These are phyloP conservation scores for Ogataea wickerhamii DNA, from an alignment of 805 yeast species.

Conservation along the genomic window DNA sequence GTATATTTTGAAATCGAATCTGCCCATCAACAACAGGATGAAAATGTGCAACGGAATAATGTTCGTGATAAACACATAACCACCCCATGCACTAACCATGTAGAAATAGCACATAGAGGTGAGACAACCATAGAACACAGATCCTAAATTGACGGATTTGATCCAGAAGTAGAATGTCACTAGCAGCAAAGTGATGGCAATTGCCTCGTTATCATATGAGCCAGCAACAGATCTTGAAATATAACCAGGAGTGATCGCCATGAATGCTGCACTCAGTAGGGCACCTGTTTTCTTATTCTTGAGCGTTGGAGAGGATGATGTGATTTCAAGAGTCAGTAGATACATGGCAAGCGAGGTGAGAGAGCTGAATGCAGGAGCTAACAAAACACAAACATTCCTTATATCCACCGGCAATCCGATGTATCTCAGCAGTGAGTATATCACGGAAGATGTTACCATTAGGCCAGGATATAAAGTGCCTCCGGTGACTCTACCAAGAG, in stretches of 20 bases:
- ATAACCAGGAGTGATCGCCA: slow-evolving; percentile 98
- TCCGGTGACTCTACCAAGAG: slow-evolving; percentile 97
- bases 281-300: slow-evolving; percentile 62
- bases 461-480: slow-evolving; percentile 97
- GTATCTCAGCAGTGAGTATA: slow-evolving; percentile 68
- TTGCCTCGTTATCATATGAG: slow-evolving; percentile 97
- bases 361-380: slow-evolving; percentile 96
- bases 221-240: slow-evolving; percentile 99
- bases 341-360: slow-evolving; percentile 89
- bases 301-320: slow-evolving; percentile 47
- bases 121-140: slow-evolving; percentile 75
- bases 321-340: slow-evolving; percentile 83
- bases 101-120: slow-evolving; percentile 91
- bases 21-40: slow-evolving; percentile 88
- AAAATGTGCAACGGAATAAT: slow-evolving; percentile 94
- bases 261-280: slow-evolving; percentile 84
- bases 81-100: slow-evolving; percentile 99
- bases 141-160: slow-evolving; percentile 87
- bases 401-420: slow-evolving; percentile 85
- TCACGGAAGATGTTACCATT: slow-evolving; percentile 94
- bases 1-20: slow-evolving; percentile 78
- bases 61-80: slow-evolving; percentile 97
- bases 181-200: slow-evolving; percentile 94
- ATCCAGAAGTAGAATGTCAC: slow-evolving; percentile 95
- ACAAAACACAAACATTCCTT: slow-evolving; percentile 89